These are phyloP conservation scores for Thermoascus crustaceus DNA, from an alignment of 2,329 filamentous ascomycete species.

Conservation along the genomic window DNA sequence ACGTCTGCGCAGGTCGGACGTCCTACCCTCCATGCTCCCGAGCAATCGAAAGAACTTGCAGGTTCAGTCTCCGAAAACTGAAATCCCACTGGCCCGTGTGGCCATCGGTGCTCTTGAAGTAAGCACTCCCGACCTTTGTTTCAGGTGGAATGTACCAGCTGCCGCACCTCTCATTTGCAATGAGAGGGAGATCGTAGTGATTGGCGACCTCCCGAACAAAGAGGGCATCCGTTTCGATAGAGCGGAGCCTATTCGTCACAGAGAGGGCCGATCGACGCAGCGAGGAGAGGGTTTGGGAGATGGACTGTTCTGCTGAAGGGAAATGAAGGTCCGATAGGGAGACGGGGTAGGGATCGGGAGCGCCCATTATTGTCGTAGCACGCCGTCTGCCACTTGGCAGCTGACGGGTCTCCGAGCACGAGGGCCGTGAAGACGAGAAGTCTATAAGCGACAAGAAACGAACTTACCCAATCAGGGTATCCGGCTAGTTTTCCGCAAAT, in stretches of 20 bases:
- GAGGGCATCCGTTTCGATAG: conserved; percentile 64
- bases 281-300: conserved; percentile 61
- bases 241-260: conserved; percentile 71
- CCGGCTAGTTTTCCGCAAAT: too few species aligned
- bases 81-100: conserved; percentile 89
- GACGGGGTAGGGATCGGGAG: conserved; percentile 22
- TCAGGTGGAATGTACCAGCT: conserved; percentile 79
- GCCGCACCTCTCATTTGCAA: conserved; percentile 92
- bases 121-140: conserved; percentile 64
- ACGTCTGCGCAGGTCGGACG: conserved; percentile 3
- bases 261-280: conserved; percentile 70
- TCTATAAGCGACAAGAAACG: too few species aligned
- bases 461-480: too few species aligned
- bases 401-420: not conserved
- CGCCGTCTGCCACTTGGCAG: conserved; percentile 4
- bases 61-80: conserved; percentile 72
- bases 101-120: conserved; percentile 97
- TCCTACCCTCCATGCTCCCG: conserved; percentile 58
- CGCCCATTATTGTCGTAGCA: conserved; percentile 18
- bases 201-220: conserved; percentile 59
- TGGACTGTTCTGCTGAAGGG: conserved; percentile 50
- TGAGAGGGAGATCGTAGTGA: conserved; percentile 54
- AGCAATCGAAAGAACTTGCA: conserved; percentile 67
- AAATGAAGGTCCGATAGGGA: conserved; percentile 44
- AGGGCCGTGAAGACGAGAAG: too few species aligned